phyloP scores from a whole-genome alignment of 495 filamentous ascomycete species.

The Mytilinidion resinicola region DNA sequence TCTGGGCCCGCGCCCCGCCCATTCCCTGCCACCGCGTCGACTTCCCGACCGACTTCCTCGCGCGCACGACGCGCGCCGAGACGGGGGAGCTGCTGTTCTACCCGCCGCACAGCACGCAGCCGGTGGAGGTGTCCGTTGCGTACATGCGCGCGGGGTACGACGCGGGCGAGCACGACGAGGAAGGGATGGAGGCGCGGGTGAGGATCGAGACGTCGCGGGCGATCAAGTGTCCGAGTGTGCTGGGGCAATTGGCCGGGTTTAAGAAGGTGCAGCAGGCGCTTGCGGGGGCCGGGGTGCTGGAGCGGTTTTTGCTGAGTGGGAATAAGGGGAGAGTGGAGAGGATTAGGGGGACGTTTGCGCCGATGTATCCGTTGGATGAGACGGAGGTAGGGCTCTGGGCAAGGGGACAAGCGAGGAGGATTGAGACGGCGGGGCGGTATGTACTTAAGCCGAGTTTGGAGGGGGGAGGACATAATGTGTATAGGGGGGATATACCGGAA shows the following conservation, averaged over 20 bases:
- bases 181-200: slow-evolving; percentile 2
- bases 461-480: slow-evolving; percentile 29
- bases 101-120: neutral
- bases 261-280: slow-evolving; percentile 28
- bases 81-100: slow-evolving; percentile 2
- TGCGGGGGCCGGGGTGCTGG: slow-evolving; percentile 9
- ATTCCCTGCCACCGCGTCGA: slow-evolving; percentile 19
- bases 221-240: slow-evolving; percentile 26
- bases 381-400: slow-evolving; percentile 1
- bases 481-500: slow-evolving; percentile 21
- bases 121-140: slow-evolving; percentile 20
- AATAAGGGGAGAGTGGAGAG: neutral
- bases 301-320: slow-evolving; percentile 12
- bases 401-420: neutral
- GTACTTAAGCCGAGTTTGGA: slow-evolving; percentile 29
- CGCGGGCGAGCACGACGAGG: slow-evolving; percentile 12
- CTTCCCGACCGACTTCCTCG: slow-evolving; percentile 16
- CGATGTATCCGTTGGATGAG: slow-evolving; percentile 17
- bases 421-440: neutral
- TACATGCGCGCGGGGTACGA: slow-evolving; percentile 28
- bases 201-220: slow-evolving; percentile 17
- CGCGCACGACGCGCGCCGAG: neutral
- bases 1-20: slow-evolving; percentile 7
- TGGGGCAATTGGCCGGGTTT: slow-evolving; percentile 17
- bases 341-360: slow-evolving; percentile 15